Conservation (phyloP, 2,329 filamentous ascomycete genomes). For the Cladorrhinum sp. region DNA sequence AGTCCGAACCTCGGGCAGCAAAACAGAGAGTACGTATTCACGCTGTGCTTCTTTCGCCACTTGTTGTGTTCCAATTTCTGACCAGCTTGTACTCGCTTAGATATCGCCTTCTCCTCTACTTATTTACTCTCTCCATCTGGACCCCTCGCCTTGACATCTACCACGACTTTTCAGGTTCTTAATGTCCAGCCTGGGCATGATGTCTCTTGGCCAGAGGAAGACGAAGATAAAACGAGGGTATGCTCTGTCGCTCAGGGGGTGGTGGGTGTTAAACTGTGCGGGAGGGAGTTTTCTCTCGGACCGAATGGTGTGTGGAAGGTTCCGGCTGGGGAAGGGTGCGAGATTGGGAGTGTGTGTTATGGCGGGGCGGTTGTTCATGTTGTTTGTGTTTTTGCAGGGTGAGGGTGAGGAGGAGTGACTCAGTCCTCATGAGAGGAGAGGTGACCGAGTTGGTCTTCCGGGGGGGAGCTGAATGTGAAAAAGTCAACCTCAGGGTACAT, state of each 20-base stretch:
- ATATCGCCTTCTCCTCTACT: conserved; percentile 20
- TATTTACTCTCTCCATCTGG: conserved; percentile 13
- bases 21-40: conserved; percentile 14
- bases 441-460: no score
- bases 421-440: no score
- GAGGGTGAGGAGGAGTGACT: neutral
- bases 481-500: no score
- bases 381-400: neutral
- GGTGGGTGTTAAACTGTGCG: conserved; percentile 9
- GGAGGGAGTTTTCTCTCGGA: conserved; percentile 21
- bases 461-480: no score
- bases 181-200: conserved; percentile 10
- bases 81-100: no score
- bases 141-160: conserved; percentile 8
- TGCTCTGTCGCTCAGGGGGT: conserved; percentile 19
- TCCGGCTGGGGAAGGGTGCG: conserved; percentile 19
- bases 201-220: conserved; percentile 6
- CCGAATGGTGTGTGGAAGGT: conserved; percentile 30
- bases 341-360: conserved; percentile 13
- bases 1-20: neutral
- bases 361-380: conserved; percentile 17
- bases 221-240: conserved; percentile 8
- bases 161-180: conserved; percentile 11
- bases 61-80: no score
- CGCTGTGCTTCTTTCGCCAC: no score